Evolutionary conservation across 108 stramenopile species (phyloP).

Genomic region (Skeletonema potamos): DNA sequence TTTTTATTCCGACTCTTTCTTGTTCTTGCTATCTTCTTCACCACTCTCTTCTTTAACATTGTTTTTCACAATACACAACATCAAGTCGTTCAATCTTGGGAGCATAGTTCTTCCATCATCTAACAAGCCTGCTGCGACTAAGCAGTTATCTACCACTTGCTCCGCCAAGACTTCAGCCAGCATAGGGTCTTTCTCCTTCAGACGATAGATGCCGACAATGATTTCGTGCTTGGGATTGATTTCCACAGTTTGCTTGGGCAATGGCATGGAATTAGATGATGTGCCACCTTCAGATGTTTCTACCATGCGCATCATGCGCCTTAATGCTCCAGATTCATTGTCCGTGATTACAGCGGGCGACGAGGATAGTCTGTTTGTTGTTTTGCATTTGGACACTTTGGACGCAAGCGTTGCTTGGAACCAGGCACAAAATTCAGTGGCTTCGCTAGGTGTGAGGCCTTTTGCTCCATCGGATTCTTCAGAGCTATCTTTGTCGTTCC

Average conservation of each 20-base stretch:
- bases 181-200: conserved; percentile 65
- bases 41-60: not conserved
- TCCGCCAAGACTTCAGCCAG: conserved; percentile 84
- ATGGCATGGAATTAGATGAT: conserved; percentile 54
- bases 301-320: conserved; percentile 98
- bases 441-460: conserved; percentile 62
- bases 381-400: conserved; percentile 80
- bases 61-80: conserved; percentile 76
- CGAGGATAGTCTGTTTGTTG: conserved; percentile 78
- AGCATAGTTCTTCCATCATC: conserved; percentile 96
- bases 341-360: conserved; percentile 98
- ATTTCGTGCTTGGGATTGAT: conserved; percentile 97
- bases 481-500: conserved; percentile 41
- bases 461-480: conserved; percentile 32
- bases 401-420: conserved; percentile 65
- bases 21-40: not conserved
- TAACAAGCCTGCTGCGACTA: conserved; percentile 95
- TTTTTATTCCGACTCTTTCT: not conserved
- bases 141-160: conserved; percentile 97
- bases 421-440: conserved; percentile 89
- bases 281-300: conserved; percentile 84
- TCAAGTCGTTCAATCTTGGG: conserved; percentile 88
- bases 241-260: conserved; percentile 95
- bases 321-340: conserved; percentile 94
- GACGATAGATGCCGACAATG: conserved; percentile 72